A percentile compares a stretch with the other conserved stretches of the same genome.
Evolutionary conservation across 1,284 basidiomycete genomes (phyloP).

Genomic region (Moesziomyces globuligerus): DNA sequence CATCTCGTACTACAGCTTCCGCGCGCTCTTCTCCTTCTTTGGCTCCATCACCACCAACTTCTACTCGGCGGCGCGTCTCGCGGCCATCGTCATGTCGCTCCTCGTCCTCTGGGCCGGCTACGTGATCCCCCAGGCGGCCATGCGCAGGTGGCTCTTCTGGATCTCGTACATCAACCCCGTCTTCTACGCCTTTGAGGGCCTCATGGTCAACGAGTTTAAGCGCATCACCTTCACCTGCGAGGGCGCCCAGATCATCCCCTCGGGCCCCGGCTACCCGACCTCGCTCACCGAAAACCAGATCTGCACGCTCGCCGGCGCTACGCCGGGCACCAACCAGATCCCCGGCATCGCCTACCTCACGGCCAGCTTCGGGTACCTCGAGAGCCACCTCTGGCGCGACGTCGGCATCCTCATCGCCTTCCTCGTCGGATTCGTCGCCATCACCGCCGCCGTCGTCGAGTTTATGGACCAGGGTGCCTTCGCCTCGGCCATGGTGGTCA

Average conservation of each 20-base stretch:
- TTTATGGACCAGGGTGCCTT: conserved; percentile 52
- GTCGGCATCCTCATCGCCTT: conserved; percentile 69
- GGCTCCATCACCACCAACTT: conserved; percentile 53
- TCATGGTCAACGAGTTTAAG: conserved; percentile 71
- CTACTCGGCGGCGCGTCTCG: conserved; percentile 52
- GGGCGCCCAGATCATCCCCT: conserved; percentile 43
- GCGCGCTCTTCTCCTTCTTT: conserved; percentile 54
- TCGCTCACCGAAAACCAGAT: conserved; percentile 56
- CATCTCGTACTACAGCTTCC: conserved; percentile 55
- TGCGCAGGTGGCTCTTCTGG: conserved; percentile 91
- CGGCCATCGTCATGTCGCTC: conserved; percentile 53
- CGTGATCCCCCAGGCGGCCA: conserved; percentile 69
- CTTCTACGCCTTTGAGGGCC: conserved; percentile 81
- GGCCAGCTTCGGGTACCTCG: conserved; percentile 75
- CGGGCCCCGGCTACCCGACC: conserved; percentile 36
- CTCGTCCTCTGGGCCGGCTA: conserved; percentile 59
- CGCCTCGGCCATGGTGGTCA: conserved; percentile 63
- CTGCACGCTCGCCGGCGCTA: conserved; percentile 69
- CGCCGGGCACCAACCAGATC: conserved; percentile 68
- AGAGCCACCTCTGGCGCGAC: conserved; percentile 70
- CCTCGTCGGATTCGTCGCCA: conserved; percentile 56
- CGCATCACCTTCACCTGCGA: conserved; percentile 47
- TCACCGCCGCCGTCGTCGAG: conserved; percentile 51
- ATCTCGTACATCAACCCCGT: conserved; percentile 67
- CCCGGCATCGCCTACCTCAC: conserved; percentile 71